Percentiles rank a stretch among this genome's conserved stretches.
phyloP scores from a whole-genome alignment of 352 stramenopile species.

The Phytophthora europaea region DNA sequence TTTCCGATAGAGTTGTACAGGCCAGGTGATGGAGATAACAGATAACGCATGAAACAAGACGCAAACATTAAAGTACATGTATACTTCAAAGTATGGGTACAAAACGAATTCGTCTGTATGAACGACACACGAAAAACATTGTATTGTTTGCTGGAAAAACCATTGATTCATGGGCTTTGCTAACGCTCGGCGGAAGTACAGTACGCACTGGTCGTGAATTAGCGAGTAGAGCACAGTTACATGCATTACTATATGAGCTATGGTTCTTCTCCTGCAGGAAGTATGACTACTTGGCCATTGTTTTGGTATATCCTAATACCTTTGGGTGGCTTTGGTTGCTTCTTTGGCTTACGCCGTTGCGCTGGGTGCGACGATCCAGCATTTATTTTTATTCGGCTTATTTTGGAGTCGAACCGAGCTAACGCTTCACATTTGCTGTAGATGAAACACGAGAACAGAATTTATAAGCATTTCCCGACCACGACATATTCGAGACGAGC shows the following conservation, averaged over 20 bases:
- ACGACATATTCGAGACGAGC: not conserved
- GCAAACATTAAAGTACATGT: no score
- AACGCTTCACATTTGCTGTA: conserved; percentile 9
- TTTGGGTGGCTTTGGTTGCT: no score
- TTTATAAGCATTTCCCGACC: not conserved
- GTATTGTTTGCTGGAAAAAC: no score
- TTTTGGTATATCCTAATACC: not conserved
- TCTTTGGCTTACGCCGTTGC: not conserved
- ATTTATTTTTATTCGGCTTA: not conserved
- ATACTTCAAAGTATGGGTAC: no score
- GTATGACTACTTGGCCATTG: not conserved
- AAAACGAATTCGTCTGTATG: no score
- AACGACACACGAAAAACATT: no score
- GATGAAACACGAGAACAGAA: not conserved
- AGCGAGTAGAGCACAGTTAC: not conserved
- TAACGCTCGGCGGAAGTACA: no score
- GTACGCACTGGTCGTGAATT: no score
- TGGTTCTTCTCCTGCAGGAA: not conserved
- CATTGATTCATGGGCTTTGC: no score
- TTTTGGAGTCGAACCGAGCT: not conserved
- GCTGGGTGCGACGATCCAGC: not conserved
- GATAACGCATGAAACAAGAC: no score
- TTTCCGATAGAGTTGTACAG: not conserved
- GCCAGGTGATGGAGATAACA: no score
- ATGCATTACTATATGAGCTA: not conserved